Conservation (phyloP, 371 early-diverging fungal genomes). For the Mortierella sp. region DNA sequence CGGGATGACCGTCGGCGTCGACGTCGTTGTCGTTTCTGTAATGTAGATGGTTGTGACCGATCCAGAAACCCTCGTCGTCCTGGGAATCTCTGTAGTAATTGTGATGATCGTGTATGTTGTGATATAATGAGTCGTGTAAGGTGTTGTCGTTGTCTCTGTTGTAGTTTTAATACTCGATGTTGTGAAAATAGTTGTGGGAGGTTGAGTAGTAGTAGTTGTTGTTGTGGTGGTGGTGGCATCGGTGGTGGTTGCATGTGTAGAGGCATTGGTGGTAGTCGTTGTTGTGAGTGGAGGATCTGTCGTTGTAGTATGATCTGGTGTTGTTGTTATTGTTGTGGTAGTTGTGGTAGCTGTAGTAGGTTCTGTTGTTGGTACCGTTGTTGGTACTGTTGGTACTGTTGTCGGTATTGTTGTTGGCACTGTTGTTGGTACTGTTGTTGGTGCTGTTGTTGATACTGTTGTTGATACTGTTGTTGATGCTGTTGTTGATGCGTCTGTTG, state of each 20-base stretch:
- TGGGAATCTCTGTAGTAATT: constrained; percentile 25
- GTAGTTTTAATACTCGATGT: not conserved
- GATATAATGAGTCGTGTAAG: constrained; percentile 44
- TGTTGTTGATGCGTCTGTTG: no score
- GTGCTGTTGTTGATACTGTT: no score
- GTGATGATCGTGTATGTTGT: constrained; percentile 35
- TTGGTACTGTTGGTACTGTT: not conserved
- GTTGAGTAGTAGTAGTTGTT: not conserved
- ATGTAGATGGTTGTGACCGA: constrained; percentile 32
- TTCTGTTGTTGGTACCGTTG: not conserved
- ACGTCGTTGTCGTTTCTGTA: constrained; percentile 14
- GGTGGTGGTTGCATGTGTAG: not conserved
- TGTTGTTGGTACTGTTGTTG: not conserved
- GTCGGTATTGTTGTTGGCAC: not conserved
- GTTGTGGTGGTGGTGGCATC: not conserved
- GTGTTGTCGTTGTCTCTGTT: constrained; percentile 17
- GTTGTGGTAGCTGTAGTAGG: constrained; percentile 2
- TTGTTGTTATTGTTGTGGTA: constrained; percentile 4
- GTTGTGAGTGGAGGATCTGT: not conserved
- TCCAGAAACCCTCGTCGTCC: constrained; percentile 36
- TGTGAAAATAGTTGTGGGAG: not conserved
- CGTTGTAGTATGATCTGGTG: not conserved
- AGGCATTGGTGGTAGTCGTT: not conserved
- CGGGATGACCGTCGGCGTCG: constrained; percentile 19
- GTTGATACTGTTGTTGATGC: no score